A percentile compares a stretch with the other conserved stretches of the same genome.
Conservation (phyloP, 345 rosid genomes). For the Kandelia obovata region DNA sequence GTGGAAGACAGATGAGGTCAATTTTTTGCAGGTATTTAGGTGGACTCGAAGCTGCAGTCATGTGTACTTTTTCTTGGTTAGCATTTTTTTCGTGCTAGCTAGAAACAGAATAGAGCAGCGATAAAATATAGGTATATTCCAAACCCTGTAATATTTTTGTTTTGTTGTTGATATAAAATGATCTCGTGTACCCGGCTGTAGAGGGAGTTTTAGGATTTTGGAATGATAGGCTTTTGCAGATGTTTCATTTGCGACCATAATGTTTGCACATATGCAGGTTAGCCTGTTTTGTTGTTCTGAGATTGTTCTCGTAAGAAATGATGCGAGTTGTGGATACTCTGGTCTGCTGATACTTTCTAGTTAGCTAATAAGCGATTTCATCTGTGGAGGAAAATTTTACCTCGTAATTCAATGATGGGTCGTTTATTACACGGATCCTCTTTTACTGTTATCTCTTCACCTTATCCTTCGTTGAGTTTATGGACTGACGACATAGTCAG, state of each 20-base stretch:
- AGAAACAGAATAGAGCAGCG: conserved; percentile 12
- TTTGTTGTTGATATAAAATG: conserved; percentile 6
- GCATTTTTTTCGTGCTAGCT: conserved; percentile 1
- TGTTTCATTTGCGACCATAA: not conserved
- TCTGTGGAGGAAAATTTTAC: no score
- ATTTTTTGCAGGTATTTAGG: not conserved
- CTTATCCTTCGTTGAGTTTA: no score
- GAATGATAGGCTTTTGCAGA: not conserved
- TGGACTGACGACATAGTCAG: no score
- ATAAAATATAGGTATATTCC: not conserved
- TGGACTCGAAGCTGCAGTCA: not conserved
- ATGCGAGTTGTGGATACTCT: no score
- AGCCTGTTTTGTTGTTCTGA: not conserved
- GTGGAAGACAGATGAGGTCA: conserved; percentile 73
- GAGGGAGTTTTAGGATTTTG: conserved; percentile 4
- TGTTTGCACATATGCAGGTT: not conserved
- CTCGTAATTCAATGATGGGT: no score
- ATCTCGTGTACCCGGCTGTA: not conserved
- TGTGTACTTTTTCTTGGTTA: conserved; percentile 5
- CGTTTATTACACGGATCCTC: no score
- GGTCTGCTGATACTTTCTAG: no score
- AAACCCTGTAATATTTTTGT: not conserved
- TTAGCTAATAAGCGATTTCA: no score
- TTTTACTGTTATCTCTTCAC: no score
- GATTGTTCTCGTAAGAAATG: no score